phyloP scores from a whole-genome alignment of 2,329 filamentous ascomycete genomes.

The Tolypocladium amazonense region DNA sequence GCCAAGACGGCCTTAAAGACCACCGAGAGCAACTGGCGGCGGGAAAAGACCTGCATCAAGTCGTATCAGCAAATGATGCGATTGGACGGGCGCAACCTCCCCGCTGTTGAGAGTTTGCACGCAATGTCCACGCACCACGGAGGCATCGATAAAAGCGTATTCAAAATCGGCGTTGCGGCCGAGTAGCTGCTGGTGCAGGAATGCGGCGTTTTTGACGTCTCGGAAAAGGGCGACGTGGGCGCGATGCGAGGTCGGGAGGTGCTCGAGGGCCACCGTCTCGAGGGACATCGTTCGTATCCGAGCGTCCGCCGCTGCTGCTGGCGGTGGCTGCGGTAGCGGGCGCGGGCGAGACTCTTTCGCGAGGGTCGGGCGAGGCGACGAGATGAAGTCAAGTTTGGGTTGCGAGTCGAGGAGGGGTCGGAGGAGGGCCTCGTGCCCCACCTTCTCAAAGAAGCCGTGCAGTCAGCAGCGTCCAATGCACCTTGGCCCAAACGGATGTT shows the following conservation, averaged over 20 bases:
- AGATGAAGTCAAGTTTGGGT: neutral
- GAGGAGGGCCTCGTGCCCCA: neutral
- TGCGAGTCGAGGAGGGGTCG: neutral
- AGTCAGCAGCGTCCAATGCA: neutral
- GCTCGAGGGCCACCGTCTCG: constrained; percentile 62
- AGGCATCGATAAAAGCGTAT: constrained; percentile 87
- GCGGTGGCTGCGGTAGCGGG: neutral
- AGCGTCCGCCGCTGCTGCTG: neutral
- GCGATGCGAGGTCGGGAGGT: constrained; percentile 56
- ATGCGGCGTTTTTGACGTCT: constrained; percentile 65
- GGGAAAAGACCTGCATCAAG: constrained; percentile 61
- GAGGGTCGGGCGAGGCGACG: neutral
- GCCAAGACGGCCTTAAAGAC: constrained; percentile 67
- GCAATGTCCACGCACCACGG: constrained; percentile 43
- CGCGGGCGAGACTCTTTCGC: neutral
- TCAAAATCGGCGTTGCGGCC: constrained; percentile 76
- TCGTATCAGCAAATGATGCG: constrained; percentile 22
- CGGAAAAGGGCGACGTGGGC: constrained; percentile 69
- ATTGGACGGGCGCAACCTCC: neutral
- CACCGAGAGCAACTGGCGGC: constrained; percentile 62
- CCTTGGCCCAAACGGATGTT: neutral
- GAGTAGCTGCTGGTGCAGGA: constrained; percentile 75
- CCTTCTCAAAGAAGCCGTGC: neutral
- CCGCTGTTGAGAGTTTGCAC: neutral
- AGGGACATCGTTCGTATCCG: constrained; percentile 33